These are phyloP conservation scores for Solanum chacoense DNA, from an alignment of 305 asterid genomes.

Conservation along the genomic window DNA sequence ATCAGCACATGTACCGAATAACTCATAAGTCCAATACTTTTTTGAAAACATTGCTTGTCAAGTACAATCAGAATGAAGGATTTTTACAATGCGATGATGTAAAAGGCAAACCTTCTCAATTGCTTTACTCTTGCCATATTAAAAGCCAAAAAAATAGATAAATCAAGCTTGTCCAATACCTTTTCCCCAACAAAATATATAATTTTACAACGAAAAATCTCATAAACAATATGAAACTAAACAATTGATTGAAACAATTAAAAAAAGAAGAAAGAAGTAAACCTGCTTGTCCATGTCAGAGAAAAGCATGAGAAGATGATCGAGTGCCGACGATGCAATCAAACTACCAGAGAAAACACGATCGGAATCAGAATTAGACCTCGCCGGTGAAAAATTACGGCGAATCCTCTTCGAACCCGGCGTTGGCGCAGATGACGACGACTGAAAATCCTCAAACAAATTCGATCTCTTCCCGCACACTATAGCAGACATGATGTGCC, in stretches of 20 bases:
- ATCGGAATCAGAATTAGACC: slow-evolving; percentile 13
- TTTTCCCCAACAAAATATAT: neutral
- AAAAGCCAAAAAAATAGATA: neutral
- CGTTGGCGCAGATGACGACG: slow-evolving; percentile 38
- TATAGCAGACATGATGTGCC: slow-evolving; percentile 88
- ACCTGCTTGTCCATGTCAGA: slow-evolving; percentile 98
- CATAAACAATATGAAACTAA: neutral
- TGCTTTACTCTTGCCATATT: neutral
- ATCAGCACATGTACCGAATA: neutral
- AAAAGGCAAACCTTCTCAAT: neutral
- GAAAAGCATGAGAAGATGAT: slow-evolving; percentile 55
- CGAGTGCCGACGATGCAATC: slow-evolving; percentile 28
- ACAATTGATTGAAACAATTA: neutral
- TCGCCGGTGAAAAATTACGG: slow-evolving; percentile 52
- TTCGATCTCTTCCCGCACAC: slow-evolving; percentile 98
- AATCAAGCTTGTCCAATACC: neutral
- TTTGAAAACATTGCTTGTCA: neutral
- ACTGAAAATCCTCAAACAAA: slow-evolving; percentile 62
- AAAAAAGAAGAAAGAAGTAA: neutral
- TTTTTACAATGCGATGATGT: neutral
- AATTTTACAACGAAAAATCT: neutral
- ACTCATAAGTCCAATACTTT: neutral
- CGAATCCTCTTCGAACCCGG: slow-evolving; percentile 77
- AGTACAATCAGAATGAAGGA: neutral
- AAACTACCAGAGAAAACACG: slow-evolving; percentile 5